Percentiles rank a stretch among this genome's conserved stretches.
Conservation (phyloP, 139 green algal species). For the Chlamydomonas eustigma region DNA sequence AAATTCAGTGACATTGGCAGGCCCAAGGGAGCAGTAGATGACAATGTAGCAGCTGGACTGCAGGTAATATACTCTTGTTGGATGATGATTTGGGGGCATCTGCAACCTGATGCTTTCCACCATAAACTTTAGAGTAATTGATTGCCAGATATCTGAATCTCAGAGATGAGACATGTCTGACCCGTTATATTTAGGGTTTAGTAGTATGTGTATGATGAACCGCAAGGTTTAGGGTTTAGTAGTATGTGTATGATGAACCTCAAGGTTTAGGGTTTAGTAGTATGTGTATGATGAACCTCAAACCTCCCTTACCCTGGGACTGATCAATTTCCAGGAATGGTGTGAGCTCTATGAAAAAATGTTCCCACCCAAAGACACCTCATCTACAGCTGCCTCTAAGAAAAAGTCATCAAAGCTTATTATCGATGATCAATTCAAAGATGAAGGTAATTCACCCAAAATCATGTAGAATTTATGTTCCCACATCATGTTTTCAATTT, state of each 20-base stretch:
- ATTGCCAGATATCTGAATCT: too few species aligned
- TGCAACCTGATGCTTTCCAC: not conserved
- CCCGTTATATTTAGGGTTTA: not conserved
- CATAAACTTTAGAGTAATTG: not conserved
- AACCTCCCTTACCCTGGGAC: too few species aligned
- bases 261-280: not conserved
- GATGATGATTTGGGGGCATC: not conserved
- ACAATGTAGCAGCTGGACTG: constrained; percentile 23
- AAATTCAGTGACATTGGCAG: constrained; percentile 46
- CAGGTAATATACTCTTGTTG: not conserved
- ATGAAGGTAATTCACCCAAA: constrained; percentile 14
- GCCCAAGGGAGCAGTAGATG: constrained; percentile 31
- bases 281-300: not conserved
- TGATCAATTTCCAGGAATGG: constrained; percentile 35
- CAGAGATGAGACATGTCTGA: not conserved
- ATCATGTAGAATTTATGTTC: not conserved
- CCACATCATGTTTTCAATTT: not conserved
- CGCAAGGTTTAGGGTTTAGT: not conserved
- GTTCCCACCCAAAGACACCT: constrained; percentile 34
- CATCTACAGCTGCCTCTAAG: constrained; percentile 8
- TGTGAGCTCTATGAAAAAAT: constrained; percentile 38
- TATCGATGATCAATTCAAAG: constrained; percentile 41
- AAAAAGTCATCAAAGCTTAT: constrained; percentile 27
- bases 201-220: not conserved
- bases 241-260: not conserved